A percentile compares a stretch with the other conserved stretches of the same genome.
Evolutionary conservation across 495 filamentous ascomycete genomes (phyloP).

Genomic region (Corynascus novoguineensis): DNA sequence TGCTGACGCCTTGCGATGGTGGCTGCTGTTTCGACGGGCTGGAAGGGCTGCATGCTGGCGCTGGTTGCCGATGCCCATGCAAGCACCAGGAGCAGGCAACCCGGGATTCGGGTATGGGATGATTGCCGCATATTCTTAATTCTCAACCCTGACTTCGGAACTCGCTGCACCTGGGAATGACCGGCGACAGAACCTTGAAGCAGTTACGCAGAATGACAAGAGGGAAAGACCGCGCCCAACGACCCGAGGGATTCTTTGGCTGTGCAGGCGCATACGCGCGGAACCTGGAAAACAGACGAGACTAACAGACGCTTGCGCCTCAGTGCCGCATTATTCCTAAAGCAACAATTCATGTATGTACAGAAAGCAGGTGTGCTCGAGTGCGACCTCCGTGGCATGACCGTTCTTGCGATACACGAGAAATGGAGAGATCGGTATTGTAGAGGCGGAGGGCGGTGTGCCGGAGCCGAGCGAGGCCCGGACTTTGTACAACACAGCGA

Average conservation of each 20-base stretch:
- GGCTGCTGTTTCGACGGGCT: conserved; percentile 27
- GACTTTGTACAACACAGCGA: background rate
- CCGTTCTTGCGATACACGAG: background rate
- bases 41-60: conserved; percentile 27
- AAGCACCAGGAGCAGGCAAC: conserved; percentile 4
- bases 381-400: background rate
- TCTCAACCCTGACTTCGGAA: background rate
- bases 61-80: conserved; percentile 14
- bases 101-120: background rate
- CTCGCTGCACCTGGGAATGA: background rate
- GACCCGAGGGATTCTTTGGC: background rate
- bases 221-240: background rate
- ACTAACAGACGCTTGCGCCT: background rate
- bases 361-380: background rate
- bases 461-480: background rate
- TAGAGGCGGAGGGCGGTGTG: conserved; percentile 1
- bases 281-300: background rate
- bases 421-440: background rate
- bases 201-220: background rate
- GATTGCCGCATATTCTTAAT: conserved; percentile 3
- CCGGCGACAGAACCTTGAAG: background rate
- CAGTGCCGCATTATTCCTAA: background rate
- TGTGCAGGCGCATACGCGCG: background rate
- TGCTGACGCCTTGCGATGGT: conserved; percentile 26
- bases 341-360: background rate